A percentile compares a stretch with the other conserved stretches of the same genome.
These are phyloP conservation scores for Theobroma cacao DNA, from an alignment of 345 rosid genomes.

Conservation along the genomic window DNA sequence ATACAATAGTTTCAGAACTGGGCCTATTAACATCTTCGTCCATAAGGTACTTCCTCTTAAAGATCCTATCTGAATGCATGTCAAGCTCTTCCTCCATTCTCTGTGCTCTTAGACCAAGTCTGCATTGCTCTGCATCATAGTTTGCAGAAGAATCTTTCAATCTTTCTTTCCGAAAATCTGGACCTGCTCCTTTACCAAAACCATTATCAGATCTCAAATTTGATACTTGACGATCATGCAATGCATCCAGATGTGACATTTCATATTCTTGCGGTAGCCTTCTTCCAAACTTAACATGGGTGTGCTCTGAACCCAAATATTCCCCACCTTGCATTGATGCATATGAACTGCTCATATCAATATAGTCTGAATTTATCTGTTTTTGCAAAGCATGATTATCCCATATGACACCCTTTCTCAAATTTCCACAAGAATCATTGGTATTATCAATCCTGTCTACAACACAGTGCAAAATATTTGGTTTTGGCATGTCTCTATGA, in stretches of 20 bases:
- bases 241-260: constrained; percentile 23
- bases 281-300: constrained; percentile 30
- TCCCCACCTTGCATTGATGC: constrained; percentile 31
- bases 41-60: constrained; percentile 30
- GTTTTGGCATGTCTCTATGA: constrained; percentile 33
- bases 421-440: constrained; percentile 33
- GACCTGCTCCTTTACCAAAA: constrained; percentile 40
- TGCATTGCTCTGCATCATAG: constrained; percentile 28
- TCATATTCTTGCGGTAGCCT: constrained; percentile 29
- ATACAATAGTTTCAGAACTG: constrained; percentile 25
- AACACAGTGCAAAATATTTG: constrained; percentile 27
- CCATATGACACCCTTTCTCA: constrained; percentile 29
- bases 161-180: constrained; percentile 33
- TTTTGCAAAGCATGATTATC: constrained; percentile 30
- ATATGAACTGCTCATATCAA: constrained; percentile 31
- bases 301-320: constrained; percentile 28
- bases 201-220: constrained; percentile 38
- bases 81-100: constrained; percentile 35
- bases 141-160: constrained; percentile 22
- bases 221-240: constrained; percentile 27
- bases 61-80: constrained; percentile 24
- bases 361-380: constrained; percentile 23
- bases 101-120: constrained; percentile 31
- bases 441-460: constrained; percentile 26
- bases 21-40: constrained; percentile 30